phyloP scores from a whole-genome alignment of 2,329 filamentous ascomycete species.

The Coniella lustricola region DNA sequence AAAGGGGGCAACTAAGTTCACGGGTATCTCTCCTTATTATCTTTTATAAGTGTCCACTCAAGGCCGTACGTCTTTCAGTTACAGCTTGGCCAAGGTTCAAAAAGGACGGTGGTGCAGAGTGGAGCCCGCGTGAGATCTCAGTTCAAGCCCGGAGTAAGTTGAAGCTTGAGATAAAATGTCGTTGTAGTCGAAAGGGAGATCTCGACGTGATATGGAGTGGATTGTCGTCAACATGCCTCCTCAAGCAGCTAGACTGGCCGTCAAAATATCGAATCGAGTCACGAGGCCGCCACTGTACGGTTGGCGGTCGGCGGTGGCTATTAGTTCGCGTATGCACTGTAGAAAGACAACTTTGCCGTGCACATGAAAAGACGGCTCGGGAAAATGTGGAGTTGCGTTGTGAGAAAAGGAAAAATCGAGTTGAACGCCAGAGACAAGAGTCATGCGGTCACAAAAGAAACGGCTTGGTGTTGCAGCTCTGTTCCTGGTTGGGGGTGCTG shows the following conservation, averaged over 20 bases:
- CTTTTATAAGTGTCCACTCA: conserved; percentile 1
- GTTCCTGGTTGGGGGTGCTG: no score
- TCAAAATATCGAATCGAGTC: not conserved
- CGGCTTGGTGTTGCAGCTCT: no score
- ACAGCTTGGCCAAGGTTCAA: not conserved
- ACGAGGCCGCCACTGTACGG: no score
- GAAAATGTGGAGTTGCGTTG: not conserved
- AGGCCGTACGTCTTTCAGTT: not conserved
- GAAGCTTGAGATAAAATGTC: not conserved
- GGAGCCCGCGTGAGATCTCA: not conserved
- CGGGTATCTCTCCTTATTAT: not conserved
- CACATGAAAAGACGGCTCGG: not conserved
- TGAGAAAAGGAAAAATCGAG: not conserved
- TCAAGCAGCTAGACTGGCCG: not conserved
- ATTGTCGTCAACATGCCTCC: conserved; percentile 13
- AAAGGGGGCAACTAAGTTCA: not conserved
- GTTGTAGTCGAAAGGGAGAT: conserved; percentile 1
- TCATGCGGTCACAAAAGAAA: no score
- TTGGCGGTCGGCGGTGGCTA: no score
- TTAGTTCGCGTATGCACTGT: not conserved
- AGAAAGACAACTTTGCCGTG: not conserved
- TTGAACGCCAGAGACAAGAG: no score
- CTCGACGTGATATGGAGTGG: conserved; percentile 1
- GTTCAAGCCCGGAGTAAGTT: not conserved
- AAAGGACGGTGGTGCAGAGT: not conserved